These are phyloP conservation scores for Thalia dealbata DNA, from an alignment of 176 grass and related monocot species.

Conservation along the genomic window DNA sequence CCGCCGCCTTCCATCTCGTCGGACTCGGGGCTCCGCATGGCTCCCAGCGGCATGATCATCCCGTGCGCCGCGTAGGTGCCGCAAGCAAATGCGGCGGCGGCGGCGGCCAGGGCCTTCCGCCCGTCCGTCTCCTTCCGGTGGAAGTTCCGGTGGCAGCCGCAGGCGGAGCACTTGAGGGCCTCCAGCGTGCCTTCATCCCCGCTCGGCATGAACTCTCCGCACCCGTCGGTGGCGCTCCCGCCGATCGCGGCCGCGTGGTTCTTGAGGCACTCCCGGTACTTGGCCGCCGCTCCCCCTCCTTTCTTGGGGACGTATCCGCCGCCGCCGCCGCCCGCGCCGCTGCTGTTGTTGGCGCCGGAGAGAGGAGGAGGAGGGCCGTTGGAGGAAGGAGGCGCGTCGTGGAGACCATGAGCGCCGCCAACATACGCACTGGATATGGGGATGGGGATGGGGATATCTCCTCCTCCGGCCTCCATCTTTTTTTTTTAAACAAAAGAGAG, in stretches of 20 bases:
- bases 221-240: constrained; percentile 73
- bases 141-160: constrained; percentile 83
- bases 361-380: background rate
- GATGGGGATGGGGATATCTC: constrained; percentile 81
- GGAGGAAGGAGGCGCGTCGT: constrained; percentile 21
- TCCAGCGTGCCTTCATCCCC: constrained; percentile 55
- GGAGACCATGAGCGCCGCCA: constrained; percentile 33
- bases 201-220: constrained; percentile 79
- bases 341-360: background rate
- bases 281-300: constrained; percentile 17
- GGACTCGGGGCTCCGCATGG: constrained; percentile 74
- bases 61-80: background rate
- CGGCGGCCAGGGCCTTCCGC: background rate
- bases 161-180: constrained; percentile 69
- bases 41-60: constrained; percentile 74
- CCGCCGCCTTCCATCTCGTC: constrained; percentile 44
- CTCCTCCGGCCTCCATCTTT: constrained; percentile 30
- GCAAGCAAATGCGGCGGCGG: too few relatives aligned
- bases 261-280: constrained; percentile 87
- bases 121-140: constrained; percentile 61
- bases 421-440: constrained; percentile 55
- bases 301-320: background rate
- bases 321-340: background rate
- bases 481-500: too few relatives aligned
- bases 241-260: constrained; percentile 86